A percentile compares a stretch with the other conserved stretches of the same genome.
phyloP scores from a whole-genome alignment of 495 filamentous ascomycete species.

The Trichocladium antarcticum region DNA sequence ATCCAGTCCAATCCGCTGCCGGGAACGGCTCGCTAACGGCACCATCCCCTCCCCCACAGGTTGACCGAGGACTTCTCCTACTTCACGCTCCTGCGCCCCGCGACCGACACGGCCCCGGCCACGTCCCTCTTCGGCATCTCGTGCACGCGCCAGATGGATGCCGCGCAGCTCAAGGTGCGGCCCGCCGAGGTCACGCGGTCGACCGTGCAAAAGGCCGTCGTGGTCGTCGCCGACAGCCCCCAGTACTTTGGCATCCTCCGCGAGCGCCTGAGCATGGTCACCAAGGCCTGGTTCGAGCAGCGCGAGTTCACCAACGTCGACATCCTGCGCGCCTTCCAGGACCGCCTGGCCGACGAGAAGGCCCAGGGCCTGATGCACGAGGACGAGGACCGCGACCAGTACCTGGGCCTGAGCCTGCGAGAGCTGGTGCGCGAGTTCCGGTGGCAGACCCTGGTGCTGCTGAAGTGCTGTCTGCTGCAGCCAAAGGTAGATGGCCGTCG shows the following conservation, averaged over 20 bases:
- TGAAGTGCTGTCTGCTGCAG: constrained; percentile 87
- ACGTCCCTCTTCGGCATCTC: constrained; percentile 94
- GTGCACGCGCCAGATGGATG: constrained; percentile 83
- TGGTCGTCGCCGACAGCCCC: constrained; percentile 86
- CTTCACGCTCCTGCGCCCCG: constrained; percentile 76
- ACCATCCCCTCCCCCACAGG: constrained; percentile 29
- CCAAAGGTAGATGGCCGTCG: constrained; percentile 59
- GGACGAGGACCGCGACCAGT: constrained; percentile 70
- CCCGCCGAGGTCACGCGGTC: constrained; percentile 85
- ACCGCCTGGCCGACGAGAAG: constrained; percentile 59
- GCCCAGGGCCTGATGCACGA: constrained; percentile 51
- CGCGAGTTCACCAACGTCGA: constrained; percentile 55
- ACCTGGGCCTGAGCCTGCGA: constrained; percentile 80
- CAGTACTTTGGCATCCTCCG: constrained; percentile 67
- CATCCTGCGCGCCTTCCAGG: constrained; percentile 69
- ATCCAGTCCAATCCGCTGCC: too few species aligned
- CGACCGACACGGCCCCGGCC: constrained; percentile 44
- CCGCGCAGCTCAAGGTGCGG: constrained; percentile 60
- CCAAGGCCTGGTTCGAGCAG: constrained; percentile 93
- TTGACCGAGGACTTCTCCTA: constrained; percentile 94
- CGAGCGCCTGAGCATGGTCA: constrained; percentile 79
- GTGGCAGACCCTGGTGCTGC: constrained; percentile 82
- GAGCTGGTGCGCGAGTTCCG: constrained; percentile 91
- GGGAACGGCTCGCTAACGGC: neutral
- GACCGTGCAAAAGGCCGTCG: constrained; percentile 97